These are phyloP conservation scores for Argentina anserina DNA, from an alignment of 306 rosid genomes.

Conservation along the genomic window DNA sequence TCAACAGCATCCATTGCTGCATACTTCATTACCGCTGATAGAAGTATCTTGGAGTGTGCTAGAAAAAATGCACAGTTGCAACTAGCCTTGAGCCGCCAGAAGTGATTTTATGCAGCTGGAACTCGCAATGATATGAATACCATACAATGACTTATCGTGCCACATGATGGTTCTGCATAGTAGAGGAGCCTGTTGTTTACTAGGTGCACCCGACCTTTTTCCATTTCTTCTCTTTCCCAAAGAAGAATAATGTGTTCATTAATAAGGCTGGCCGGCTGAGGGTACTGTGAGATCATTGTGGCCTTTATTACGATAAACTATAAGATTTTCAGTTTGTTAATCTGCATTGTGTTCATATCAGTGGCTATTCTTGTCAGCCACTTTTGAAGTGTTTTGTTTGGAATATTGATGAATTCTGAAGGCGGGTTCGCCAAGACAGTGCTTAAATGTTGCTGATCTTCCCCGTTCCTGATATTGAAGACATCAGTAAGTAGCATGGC, in stretches of 20 bases:
- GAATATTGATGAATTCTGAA: no score
- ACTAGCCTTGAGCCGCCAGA: slow-evolving; percentile 54
- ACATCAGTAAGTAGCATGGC: background rate
- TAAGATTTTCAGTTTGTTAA: background rate
- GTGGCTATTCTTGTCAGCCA: no score
- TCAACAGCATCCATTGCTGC: slow-evolving; percentile 75
- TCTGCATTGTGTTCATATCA: background rate
- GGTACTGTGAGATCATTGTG: background rate
- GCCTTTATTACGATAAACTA: no score
- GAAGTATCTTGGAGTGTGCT: slow-evolving; percentile 83
- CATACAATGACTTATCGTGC: background rate
- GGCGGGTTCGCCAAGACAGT: no score
- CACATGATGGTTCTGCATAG: background rate
- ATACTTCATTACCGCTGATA: slow-evolving; percentile 78
- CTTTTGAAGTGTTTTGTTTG: no score
- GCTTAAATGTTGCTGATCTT: no score
- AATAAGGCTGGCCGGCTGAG: background rate
- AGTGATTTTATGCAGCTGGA: slow-evolving; percentile 12
- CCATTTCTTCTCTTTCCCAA: background rate
- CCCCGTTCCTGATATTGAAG: background rate
- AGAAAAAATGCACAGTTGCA: slow-evolving; percentile 67
- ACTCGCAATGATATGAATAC: background rate
- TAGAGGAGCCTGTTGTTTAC: slow-evolving; percentile 9
- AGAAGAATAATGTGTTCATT: background rate
- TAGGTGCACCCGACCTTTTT: background rate